Base-by-base conservation (phyloP, 306 rosid species). In the Fagus crenata region DNA sequence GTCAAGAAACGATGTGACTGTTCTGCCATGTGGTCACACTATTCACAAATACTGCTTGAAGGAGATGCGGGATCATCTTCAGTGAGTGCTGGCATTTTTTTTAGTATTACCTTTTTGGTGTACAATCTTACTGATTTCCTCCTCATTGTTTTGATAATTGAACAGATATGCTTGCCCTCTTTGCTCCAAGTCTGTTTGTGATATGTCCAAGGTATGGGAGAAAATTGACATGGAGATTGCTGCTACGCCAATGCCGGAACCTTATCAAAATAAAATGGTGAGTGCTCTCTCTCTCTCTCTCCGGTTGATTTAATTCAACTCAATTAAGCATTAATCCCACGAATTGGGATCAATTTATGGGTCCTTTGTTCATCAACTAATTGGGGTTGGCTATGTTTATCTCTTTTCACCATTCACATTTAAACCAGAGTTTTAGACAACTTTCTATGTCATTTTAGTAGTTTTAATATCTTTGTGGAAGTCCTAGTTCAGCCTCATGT, bases 131-230 rank as follows among this genome's bases (percentile, higher is more conserved):
- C 11, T 56, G 6, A 7, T 53, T 42, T 1, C 35, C 65, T 39
- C 59, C 36, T 3, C 11, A 33, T 53, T 67, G 37, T 39, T 0
- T 77, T 67, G 54, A 53, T 65, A 59, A 28, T 58, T 3, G 37
- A 54, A 72, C 86, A 94, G 97, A 78, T 92, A 88, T 68, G 90
- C 92, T 22, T 92, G 98, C 83, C 98, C 98, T 40, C 87, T 92
- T 58, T 94, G 95, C 87, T 90, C 96, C 8, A 92, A 90, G 81
- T 90, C 98, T 0, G 91, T 92, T 28, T 92, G 91, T 79, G 97
- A 92, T 72, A 92, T 94, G 98, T 92, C 97, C 49, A 88, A 83
- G 79, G 93, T 92, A 51, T 94, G 98, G 98, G 97, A 92, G 82
- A 88, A 82, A 80, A 76, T 87, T 55, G 98, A 93, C 85, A 32